Evolutionary conservation across 768 basidiomycete species (phyloP).

Genomic region (Kwoniella botswanensis): DNA sequence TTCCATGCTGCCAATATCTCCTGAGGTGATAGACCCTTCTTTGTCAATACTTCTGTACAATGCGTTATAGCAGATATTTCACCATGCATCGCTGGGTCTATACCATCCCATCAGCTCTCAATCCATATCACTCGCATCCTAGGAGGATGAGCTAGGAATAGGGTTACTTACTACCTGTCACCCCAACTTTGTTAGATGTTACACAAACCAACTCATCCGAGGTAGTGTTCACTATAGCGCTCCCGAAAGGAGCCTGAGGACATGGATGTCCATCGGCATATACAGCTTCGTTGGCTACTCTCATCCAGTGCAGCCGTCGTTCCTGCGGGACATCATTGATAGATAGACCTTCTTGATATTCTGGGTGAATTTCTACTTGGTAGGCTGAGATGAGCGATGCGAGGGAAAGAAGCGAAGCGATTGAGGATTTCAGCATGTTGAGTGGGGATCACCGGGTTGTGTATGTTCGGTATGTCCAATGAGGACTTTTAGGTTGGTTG

Average conservation of each 20-base stretch:
- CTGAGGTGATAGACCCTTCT: constrained; percentile 32
- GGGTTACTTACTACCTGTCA: constrained; percentile 39
- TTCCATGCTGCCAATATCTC: constrained; percentile 47
- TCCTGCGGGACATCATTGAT: constrained; percentile 40
- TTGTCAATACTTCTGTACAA: constrained; percentile 43
- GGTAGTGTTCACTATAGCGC: constrained; percentile 48
- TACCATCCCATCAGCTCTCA: background rate
- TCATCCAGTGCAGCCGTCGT: constrained; percentile 36
- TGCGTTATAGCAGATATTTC: constrained; percentile 46
- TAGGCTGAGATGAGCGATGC: constrained; percentile 14
- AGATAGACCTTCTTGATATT: constrained; percentile 34
- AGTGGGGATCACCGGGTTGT: background rate
- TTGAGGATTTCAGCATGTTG: background rate
- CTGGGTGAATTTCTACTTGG: constrained; percentile 40
- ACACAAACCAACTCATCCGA: constrained; percentile 48
- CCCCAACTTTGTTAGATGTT: constrained; percentile 41
- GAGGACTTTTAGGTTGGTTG: background rate
- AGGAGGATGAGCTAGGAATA: background rate
- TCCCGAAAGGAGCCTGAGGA: constrained; percentile 43
- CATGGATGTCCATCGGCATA: constrained; percentile 48
- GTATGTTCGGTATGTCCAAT: background rate
- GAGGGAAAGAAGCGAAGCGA: constrained; percentile 3
- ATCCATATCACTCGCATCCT: background rate
- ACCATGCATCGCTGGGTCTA: constrained; percentile 49
- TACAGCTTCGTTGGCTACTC: constrained; percentile 40